These are phyloP conservation scores for Stagonosporopsis vannaccii DNA, from an alignment of 2,329 filamentous ascomycete genomes.

Conservation along the genomic window DNA sequence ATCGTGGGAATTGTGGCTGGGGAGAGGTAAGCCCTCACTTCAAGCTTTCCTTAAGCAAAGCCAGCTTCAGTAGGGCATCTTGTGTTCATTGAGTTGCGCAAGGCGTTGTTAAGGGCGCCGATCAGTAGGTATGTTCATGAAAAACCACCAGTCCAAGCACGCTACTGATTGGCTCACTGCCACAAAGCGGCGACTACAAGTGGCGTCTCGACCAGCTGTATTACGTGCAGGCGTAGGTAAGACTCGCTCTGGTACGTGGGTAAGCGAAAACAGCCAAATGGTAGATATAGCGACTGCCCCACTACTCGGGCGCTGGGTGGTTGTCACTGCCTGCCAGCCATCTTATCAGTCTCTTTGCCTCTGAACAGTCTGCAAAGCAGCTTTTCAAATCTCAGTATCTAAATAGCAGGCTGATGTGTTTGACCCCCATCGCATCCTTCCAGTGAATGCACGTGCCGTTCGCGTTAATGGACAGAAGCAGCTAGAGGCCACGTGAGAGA, in stretches of 20 bases:
- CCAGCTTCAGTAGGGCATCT: background rate
- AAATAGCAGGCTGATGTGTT: conserved; percentile 2
- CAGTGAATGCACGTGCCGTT: conserved; percentile 30
- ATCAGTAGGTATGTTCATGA: background rate
- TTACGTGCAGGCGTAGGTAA: conserved; percentile 13
- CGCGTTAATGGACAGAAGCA: conserved; percentile 31
- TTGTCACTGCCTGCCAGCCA: background rate
- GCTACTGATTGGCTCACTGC: conserved; percentile 2
- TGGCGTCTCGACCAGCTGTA: conserved; percentile 7
- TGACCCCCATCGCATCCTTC: conserved; percentile 1
- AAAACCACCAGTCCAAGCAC: background rate
- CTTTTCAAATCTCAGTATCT: background rate
- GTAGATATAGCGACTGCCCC: conserved; percentile 16
- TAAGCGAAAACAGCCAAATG: conserved; percentile 16
- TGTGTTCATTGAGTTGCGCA: background rate
- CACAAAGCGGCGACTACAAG: conserved; percentile 7
- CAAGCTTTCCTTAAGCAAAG: background rate
- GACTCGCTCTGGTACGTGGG: conserved; percentile 11
- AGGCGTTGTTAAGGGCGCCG: background rate
- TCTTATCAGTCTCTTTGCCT: background rate
- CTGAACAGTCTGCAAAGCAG: background rate
- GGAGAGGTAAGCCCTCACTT: background rate
- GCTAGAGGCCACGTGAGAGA: conserved; percentile 25
- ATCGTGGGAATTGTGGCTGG: background rate
- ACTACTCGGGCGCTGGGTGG: background rate